Evolutionary conservation across 371 early-diverging fungal genomes (phyloP).

Genomic region (Mortierella sp.): DNA sequence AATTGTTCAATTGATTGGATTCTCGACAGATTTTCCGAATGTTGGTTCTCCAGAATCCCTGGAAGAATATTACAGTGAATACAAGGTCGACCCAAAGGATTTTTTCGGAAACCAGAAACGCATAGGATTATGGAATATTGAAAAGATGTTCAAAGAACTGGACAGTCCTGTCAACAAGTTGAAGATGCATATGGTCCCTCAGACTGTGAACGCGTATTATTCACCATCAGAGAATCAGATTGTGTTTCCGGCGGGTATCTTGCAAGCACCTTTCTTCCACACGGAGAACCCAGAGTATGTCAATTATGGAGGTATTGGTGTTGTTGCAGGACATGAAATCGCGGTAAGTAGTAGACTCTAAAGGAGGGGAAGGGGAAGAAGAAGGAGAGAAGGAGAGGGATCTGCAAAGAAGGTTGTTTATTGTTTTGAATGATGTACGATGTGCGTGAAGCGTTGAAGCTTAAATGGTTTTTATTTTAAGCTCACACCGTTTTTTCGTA

Average conservation of each 20-base stretch:
- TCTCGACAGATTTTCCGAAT: constrained; percentile 63
- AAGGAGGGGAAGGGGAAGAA: no score
- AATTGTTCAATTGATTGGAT: constrained; percentile 62
- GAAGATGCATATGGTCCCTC: constrained; percentile 69
- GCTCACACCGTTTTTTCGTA: no score
- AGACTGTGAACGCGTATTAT: constrained; percentile 75
- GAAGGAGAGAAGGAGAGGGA: no score
- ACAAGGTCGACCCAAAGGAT: constrained; percentile 43
- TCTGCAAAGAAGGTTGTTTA: no score
- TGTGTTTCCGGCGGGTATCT: constrained; percentile 72
- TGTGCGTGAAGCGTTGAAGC: not conserved
- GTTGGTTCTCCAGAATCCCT: constrained; percentile 61
- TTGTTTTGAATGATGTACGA: no score
- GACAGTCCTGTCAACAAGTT: constrained; percentile 57
- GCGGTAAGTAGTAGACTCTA: constrained; percentile 55
- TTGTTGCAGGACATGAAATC: constrained; percentile 73
- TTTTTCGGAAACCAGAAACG: constrained; percentile 64
- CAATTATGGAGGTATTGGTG: constrained; percentile 73
- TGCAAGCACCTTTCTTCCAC: constrained; percentile 66
- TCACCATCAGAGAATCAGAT: constrained; percentile 68
- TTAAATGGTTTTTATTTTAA: not conserved
- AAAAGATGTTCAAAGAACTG: constrained; percentile 24
- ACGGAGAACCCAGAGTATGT: constrained; percentile 62
- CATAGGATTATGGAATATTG: constrained; percentile 38
- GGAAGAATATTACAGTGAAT: constrained; percentile 58